Conservation (phyloP, 257 asterid genomes). For the Nicotiana undulata region DNA sequence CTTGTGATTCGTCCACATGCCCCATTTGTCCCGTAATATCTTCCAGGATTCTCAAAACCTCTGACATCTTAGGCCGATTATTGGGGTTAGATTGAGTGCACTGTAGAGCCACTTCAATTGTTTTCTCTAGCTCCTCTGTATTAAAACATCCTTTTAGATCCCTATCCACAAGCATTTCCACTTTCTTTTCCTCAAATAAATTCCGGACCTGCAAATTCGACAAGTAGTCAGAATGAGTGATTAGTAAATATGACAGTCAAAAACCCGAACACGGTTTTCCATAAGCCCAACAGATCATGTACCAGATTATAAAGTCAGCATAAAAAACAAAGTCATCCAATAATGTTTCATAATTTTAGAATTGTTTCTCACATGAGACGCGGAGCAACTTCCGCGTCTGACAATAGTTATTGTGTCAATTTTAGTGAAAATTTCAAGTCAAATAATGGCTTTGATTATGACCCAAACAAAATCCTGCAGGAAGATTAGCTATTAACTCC, state of each 20-base stretch:
- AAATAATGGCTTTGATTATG: background rate
- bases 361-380: background rate
- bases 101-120: slow-evolving; percentile 51
- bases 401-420: background rate
- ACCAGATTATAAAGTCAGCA: background rate
- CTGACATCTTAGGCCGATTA: slow-evolving; percentile 68
- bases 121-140: slow-evolving; percentile 48
- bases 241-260: background rate
- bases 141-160: slow-evolving; percentile 54
- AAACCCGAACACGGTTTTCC: background rate
- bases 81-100: slow-evolving; percentile 71
- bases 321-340: background rate
- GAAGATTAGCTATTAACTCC: background rate
- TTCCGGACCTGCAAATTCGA: slow-evolving; percentile 45
- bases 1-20: slow-evolving; percentile 37
- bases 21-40: slow-evolving; percentile 39
- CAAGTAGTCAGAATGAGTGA: background rate
- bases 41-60: slow-evolving; percentile 55
- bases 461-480: background rate
- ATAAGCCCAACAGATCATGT: background rate
- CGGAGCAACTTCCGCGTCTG: background rate
- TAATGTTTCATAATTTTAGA: background rate
- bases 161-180: slow-evolving; percentile 64
- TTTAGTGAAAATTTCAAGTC: background rate
- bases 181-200: slow-evolving; percentile 46